Conservation (phyloP, 2,329 filamentous ascomycete species). For the Diaporthe vaccinii region DNA sequence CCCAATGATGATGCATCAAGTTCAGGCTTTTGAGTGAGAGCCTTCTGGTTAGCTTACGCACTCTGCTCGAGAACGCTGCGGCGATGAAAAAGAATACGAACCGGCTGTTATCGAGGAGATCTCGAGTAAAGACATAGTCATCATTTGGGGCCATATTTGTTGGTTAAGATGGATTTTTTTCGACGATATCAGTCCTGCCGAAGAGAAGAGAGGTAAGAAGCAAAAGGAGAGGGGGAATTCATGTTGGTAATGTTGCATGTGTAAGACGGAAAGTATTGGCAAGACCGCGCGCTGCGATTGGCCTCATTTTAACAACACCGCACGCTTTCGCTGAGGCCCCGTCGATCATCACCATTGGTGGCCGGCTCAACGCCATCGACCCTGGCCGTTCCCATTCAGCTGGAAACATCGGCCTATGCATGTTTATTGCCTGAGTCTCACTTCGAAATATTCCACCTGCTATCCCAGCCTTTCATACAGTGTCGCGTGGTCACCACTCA, state of each 20-base stretch:
- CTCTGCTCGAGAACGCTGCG: background rate
- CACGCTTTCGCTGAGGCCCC: too few species aligned
- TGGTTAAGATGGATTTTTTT: background rate
- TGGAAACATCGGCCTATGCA: too few species aligned
- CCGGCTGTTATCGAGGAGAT: slow-evolving; percentile 8
- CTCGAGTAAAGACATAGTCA: slow-evolving; percentile 5
- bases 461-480: too few species aligned
- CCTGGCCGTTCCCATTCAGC: too few species aligned
- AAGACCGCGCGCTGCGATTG: background rate
- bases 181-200: too few species aligned
- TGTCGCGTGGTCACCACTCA: too few species aligned
- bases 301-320: background rate
- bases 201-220: background rate
- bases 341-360: too few species aligned
- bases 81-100: background rate
- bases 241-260: background rate
- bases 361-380: too few species aligned
- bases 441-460: too few species aligned
- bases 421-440: too few species aligned
- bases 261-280: background rate
- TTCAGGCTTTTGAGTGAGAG: background rate
- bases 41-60: background rate
- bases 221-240: background rate
- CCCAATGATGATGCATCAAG: background rate
- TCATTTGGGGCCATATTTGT: background rate